Base-by-base conservation (phyloP, 192 early-diverging fungal species). In the Ambispora gerdemannii region DNA sequence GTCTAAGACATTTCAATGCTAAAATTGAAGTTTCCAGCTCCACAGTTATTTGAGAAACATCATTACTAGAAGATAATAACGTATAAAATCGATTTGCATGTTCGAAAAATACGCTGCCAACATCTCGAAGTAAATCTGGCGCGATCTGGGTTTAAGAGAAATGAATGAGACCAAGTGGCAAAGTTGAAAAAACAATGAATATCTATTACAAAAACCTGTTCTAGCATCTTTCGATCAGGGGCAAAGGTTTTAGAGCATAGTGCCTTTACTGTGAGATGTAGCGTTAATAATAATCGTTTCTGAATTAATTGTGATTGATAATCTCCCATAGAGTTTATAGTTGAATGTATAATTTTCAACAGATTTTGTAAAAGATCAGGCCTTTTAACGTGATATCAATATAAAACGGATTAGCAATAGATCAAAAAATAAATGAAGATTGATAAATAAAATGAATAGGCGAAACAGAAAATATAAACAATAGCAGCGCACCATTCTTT, bases 191-290 rank as follows among this genome's bases (percentile, higher is more conserved):
- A n/a, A n/a, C n/a, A n/a, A n/a, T n/a, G n/a, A n/a, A n/a, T n/a
- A n/a, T n/a, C n/a, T n/a, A n/a, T n/a, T n/a, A n/a, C n/a, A n/a
- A n/a, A n/a, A n/a, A 83, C 81, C 77, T 80, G 77, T 35, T 85
- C 79, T 24, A 86, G 81, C 47, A 82, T 80, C 70, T 82, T 82
- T n/a, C 86, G 81, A 59, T 84, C 85, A 28, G 80, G 67, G 3
- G 85, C 83, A 61, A 92, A 73, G 28, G 87, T 88, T 62, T 86
- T 85, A 24, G 88, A 84, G 58, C 87, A 88, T n/a, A 92, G 78
- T 31, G 80, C 81, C 75, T 93, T 95, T 56, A 93, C 77, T 25
- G 91, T 86, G 61, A 88, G 73, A 67, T 92, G 89, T 13, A 96
- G 74, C 2, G 86, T 91, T 50, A 90, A 83, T 31, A 96, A 76